Base-by-base conservation (phyloP, 306 rosid species). In the Pyrus betulifolia region DNA sequence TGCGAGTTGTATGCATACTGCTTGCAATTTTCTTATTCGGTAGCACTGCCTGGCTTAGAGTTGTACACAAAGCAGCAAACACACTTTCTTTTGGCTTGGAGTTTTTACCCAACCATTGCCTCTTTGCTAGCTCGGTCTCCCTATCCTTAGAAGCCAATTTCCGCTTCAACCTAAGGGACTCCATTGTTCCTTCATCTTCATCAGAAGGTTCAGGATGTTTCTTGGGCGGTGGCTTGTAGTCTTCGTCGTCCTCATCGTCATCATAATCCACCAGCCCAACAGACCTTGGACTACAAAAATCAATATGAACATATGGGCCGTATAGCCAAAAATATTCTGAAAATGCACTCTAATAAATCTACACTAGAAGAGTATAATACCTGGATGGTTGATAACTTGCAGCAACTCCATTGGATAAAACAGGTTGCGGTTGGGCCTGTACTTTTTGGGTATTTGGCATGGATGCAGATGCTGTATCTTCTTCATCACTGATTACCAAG, bases 171-270 rank as follows among this genome's bases (percentile, higher is more conserved):
- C 89, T 76, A 55, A 88, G 86, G 77, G 93, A 83, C 76, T 91
- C 97, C 87, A 89, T 73, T 70, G 90, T 79, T 78, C 86, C 97
- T 51, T 90, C 98, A 79, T 91, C 97, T 63, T 93, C 96, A 40
- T 87, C 96, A 3, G 85, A 75, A 17, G 89, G 63, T 35, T 85
- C 91, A 23, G 82, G 81, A 75, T 90, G 91, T 87, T 91, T 94
- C 87, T 81, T 90, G 59, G 89, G 92, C 0, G 97, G 98, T 77
- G 98, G 98, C 45, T 74, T 87, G 83, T 91, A 94, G 84, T 91
- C 96, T 75, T 90, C 94, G 70, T 94, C 97, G 9, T 94, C 98
- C 82, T 93, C 98, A 49, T 94, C 98, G 66, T 94, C 98, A 31
- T 88, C 98, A 71, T 94, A 94, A 71, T 94, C 98, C 59, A 94